Evolutionary conservation across 176 grass and related monocot species (phyloP), one percentile per base, ranked within the genome.

Genomic region (Oryza nivara): DNA sequence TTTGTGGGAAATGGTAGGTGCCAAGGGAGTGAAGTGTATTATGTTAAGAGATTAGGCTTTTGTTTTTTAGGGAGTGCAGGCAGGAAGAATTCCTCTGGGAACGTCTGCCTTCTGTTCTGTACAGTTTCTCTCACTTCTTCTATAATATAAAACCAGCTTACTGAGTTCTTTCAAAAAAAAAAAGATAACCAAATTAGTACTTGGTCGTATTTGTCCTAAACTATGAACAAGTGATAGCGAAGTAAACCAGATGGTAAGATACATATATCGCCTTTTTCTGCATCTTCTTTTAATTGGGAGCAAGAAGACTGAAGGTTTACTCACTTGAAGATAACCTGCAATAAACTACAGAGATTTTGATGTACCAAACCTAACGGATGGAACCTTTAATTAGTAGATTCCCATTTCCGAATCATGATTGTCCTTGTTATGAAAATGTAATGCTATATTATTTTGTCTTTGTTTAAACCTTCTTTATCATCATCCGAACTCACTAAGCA

Each of bases 391-490:
- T 86, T 36, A 80, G 69, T 65, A 58, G 40, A 65, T 79, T 69
- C 80, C 70, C 43, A 51, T 83, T 86, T 20, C 36, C 69, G 84
- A 72, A 87, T 83, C 74, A 83, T 86, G 84, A 83, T 28, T 64
- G 58, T 63, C 58, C 58, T 63, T 63, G 17, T 11, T 61, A 69
- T 49, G 63, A 9, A 69, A 65, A 20, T 36, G 49, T 38, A 17
- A 75, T 80, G 82, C 82, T 14, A 38, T 72, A 48, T 79, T 87
- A 16, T 51, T 75, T 64, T 74, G 60, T 88, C 70, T 13, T 49
- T 69, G 16, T 83, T 87, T 79, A 79, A 63, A 23, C 58, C 58
- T 10, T 32, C 1, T 68, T 61, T 46, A 76, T 61, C 84, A 78
- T 83, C 69, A 78, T 86, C 80, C 83, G 49, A 69, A 35, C 36